Conservation (phyloP, 768 basidiomycete species). For the Termitomyces sp. region DNA sequence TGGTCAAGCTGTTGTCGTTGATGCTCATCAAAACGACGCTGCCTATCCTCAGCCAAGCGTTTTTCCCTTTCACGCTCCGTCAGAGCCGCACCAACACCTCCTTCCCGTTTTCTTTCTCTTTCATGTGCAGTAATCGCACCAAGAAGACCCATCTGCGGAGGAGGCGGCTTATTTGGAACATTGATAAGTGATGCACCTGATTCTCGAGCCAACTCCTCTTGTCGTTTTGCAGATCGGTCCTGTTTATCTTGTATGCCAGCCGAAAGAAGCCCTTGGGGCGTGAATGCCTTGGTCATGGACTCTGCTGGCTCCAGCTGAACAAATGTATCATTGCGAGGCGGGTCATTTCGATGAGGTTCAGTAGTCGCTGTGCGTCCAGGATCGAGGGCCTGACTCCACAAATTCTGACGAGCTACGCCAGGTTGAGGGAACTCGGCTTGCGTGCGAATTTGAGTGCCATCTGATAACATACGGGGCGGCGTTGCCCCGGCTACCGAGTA, state of each 20-base stretch:
- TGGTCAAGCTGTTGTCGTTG: constrained; percentile 90
- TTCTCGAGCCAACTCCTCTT: constrained; percentile 92
- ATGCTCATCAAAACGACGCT: constrained; percentile 88
- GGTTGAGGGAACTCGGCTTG: constrained; percentile 55
- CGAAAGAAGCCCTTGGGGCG: constrained; percentile 90
- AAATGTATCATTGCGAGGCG: constrained; percentile 52
- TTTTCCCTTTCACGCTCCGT: constrained; percentile 96
- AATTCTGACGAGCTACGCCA: constrained; percentile 58
- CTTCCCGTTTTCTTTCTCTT: constrained; percentile 89
- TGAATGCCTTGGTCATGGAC: constrained; percentile 89
- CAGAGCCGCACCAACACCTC: constrained; percentile 90
- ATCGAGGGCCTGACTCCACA: constrained; percentile 92
- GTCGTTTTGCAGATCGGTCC: constrained; percentile 91
- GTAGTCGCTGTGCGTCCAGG: constrained; percentile 47
- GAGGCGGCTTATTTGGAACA: constrained; percentile 92
- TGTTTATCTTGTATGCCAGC: constrained; percentile 95
- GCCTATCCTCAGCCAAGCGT: constrained; percentile 86
- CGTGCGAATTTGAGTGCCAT: constrained; percentile 48
- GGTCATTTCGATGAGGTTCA: constrained; percentile 26
- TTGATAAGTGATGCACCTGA: constrained; percentile 90
- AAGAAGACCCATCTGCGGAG: constrained; percentile 91
- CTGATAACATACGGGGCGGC: constrained; percentile 48
- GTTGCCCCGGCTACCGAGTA: constrained; percentile 33
- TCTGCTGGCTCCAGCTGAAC: constrained; percentile 74
- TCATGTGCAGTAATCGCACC: constrained; percentile 97